These are phyloP conservation scores for Leccinum colubrinum DNA, from an alignment of 1,284 basidiomycete species.

Conservation along the genomic window DNA sequence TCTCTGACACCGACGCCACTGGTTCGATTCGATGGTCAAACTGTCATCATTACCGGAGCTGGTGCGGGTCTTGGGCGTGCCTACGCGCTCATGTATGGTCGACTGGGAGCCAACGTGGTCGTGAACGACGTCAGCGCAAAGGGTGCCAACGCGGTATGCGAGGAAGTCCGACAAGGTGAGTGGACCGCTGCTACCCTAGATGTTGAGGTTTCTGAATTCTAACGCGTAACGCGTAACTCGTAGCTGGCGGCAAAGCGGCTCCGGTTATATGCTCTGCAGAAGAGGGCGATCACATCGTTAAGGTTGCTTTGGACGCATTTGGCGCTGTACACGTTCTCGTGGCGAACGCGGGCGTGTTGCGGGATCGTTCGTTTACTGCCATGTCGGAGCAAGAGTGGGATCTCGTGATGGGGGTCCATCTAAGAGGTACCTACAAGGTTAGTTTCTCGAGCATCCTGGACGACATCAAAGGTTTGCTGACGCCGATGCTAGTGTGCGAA, in stretches of 20 bases:
- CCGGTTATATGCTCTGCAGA: conserved; percentile 87
- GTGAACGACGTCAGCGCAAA: conserved; percentile 95
- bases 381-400: conserved; percentile 97
- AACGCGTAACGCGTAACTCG: background rate
- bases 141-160: conserved; percentile 80
- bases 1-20: conserved; percentile 44
- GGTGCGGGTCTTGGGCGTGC: conserved; percentile 91
- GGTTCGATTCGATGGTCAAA: conserved; percentile 87
- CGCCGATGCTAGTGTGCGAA: conserved; percentile 65
- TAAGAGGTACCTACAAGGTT: conserved; percentile 78
- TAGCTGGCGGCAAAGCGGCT: conserved; percentile 87
- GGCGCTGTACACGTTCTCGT: conserved; percentile 88
- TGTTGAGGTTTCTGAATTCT: background rate
- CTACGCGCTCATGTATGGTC: conserved; percentile 90
- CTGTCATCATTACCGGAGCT: conserved; percentile 92
- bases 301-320: conserved; percentile 85
- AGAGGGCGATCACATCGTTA: conserved; percentile 90
- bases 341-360: conserved; percentile 93
- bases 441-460: background rate
- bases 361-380: conserved; percentile 88
- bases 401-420: conserved; percentile 84
- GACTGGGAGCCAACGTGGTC: conserved; percentile 93
- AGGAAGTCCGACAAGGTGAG: conserved; percentile 80
- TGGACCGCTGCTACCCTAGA: background rate
- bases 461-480: conserved; percentile 5